Evolutionary conservation across 106 monocot genomes (phyloP).

Genomic region (Iris macrosiphon): DNA sequence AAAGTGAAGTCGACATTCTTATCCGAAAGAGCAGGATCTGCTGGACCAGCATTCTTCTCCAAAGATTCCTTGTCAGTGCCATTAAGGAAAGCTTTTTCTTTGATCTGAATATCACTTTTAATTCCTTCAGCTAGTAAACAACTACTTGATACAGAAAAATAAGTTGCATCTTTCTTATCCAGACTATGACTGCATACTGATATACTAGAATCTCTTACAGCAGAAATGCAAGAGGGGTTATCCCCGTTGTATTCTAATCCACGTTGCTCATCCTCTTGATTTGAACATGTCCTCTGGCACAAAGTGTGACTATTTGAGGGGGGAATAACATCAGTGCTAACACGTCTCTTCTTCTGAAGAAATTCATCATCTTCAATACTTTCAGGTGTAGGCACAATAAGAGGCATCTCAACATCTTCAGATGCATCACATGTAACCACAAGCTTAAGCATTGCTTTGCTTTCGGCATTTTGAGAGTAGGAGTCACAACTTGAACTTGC

Average conservation of each 20-base stretch:
- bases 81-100: neutral
- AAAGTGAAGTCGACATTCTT: slow-evolving; percentile 4
- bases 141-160: slow-evolving; percentile 14
- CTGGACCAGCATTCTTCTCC: slow-evolving; percentile 7
- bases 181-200: neutral
- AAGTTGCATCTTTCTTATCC: slow-evolving; percentile 13
- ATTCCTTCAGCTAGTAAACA: slow-evolving; percentile 6
- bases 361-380: slow-evolving; percentile 4
- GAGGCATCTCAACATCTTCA: slow-evolving; percentile 48
- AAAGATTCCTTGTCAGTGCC: neutral
- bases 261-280: slow-evolving; percentile 14
- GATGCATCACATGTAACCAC: slow-evolving; percentile 26
- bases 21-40: slow-evolving; percentile 6
- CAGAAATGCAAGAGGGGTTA: slow-evolving; percentile 38
- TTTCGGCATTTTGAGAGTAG: slow-evolving; percentile 40
- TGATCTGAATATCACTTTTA: neutral
- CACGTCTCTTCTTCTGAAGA: neutral
- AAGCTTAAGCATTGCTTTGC: slow-evolving; percentile 25
- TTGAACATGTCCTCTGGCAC: neutral
- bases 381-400: slow-evolving; percentile 17
- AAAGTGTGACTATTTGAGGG: neutral
- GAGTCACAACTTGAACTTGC: slow-evolving; percentile 37
- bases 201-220: slow-evolving; percentile 21
- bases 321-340: neutral
- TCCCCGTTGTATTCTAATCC: slow-evolving; percentile 32